Conservation (phyloP, 345 rosid species). For the Gossypium rotundifolium region DNA sequence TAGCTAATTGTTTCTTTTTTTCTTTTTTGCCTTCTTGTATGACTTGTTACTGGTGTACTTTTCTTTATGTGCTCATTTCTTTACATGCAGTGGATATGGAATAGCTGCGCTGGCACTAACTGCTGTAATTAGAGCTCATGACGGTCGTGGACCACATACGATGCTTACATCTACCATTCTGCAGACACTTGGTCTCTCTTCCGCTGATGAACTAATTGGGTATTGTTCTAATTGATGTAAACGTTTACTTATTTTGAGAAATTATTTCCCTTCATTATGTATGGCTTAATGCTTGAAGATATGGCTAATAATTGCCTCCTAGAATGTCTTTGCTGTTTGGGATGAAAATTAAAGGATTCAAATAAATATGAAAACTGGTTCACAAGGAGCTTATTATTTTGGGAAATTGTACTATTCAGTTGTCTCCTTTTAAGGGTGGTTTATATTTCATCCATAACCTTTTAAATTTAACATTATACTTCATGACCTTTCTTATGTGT, state of each 20-base stretch:
- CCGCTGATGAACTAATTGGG: conserved; percentile 84
- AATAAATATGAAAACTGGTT: not conserved
- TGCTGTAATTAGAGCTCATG: conserved; percentile 81
- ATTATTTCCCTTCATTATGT: not conserved
- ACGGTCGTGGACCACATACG: conserved; percentile 87
- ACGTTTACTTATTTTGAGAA: not conserved
- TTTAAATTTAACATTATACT: not conserved
- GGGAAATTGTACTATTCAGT: not conserved
- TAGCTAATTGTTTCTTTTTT: not conserved
- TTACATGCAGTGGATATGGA: conserved; percentile 72
- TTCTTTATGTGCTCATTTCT: conserved; percentile 2
- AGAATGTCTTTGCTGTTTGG: not conserved
- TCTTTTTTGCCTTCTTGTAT: not conserved
- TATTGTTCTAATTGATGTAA: conserved; percentile 13
- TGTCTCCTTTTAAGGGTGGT: not conserved
- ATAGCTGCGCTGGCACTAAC: conserved; percentile 93
- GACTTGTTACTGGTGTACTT: conserved; percentile 1
- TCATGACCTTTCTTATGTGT: not conserved
- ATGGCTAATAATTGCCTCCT: not conserved
- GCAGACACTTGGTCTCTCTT: conserved; percentile 59
- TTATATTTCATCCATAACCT: not conserved
- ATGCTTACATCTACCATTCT: conserved; percentile 59
- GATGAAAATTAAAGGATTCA: not conserved
- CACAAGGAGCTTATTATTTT: not conserved
- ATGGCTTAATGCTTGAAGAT: not conserved